Conservation (phyloP, 2,329 filamentous ascomycete species). For the Lachnellula arida region DNA sequence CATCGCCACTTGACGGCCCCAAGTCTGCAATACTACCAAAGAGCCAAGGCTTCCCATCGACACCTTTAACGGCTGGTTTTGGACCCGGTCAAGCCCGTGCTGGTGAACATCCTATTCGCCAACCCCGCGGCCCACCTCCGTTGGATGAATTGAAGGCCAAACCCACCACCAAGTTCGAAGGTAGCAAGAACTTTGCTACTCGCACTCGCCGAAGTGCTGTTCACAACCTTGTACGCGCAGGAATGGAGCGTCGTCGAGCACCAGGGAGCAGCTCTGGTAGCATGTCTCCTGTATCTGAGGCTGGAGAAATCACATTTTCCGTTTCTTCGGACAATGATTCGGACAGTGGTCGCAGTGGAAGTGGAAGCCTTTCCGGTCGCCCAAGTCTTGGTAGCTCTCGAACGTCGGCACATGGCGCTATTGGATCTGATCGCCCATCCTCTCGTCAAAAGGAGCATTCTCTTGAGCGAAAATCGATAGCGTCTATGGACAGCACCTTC, state of each 20-base stretch:
- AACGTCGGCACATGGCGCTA: conserved; percentile 75
- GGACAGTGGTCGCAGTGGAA: conserved; percentile 63
- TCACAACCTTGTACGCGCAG: conserved; percentile 85
- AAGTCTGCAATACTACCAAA: conserved; percentile 66
- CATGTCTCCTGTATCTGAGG: conserved; percentile 87
- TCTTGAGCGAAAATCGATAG: conserved; percentile 48
- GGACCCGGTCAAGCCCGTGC: conserved; percentile 89
- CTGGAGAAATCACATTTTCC: conserved; percentile 59
- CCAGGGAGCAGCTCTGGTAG: conserved; percentile 72
- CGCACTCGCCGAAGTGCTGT: conserved; percentile 90
- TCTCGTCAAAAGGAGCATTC: conserved; percentile 59
- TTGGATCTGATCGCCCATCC: conserved; percentile 78
- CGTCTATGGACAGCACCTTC: conserved; percentile 42
- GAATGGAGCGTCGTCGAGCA: conserved; percentile 73
- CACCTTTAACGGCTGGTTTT: conserved; percentile 75
- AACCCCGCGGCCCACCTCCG: conserved; percentile 86
- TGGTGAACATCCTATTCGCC: conserved; percentile 89
- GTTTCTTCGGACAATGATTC: conserved; percentile 69
- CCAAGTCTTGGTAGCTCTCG: conserved; percentile 69
- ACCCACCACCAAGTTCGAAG: conserved; percentile 88
- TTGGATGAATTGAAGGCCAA: conserved; percentile 86
- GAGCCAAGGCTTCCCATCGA: conserved; percentile 73
- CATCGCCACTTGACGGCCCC: conserved; percentile 33
- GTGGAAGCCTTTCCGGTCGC: conserved; percentile 70
- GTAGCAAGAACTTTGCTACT: conserved; percentile 94